Conservation (phyloP, 2,329 filamentous ascomycete genomes). For the Scortechinia acanthostroma region DNA sequence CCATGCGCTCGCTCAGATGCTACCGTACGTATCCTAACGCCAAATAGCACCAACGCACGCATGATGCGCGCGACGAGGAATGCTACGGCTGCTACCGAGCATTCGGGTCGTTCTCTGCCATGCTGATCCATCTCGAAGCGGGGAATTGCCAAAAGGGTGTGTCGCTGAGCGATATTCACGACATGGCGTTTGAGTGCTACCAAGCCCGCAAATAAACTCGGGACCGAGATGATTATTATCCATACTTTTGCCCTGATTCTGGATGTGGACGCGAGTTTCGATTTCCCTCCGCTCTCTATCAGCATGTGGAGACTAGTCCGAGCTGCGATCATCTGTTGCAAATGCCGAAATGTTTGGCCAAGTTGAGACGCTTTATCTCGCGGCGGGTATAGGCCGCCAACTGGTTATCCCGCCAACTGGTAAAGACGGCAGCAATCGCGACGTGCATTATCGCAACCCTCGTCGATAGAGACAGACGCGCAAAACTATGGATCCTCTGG, state of each 20-base stretch:
- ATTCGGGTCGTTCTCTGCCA: conserved; percentile 11
- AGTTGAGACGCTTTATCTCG: not conserved
- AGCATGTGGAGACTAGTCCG: conserved; percentile 10
- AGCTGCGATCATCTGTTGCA: conserved; percentile 6
- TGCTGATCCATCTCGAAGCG: conserved; percentile 15
- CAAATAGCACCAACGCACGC: not conserved
- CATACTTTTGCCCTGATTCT: conserved; percentile 7
- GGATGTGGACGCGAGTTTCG: conserved; percentile 8
- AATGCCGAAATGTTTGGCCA: not conserved
- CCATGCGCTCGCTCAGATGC: not conserved
- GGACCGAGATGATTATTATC: not conserved
- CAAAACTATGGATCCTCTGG: too few relatives aligned
- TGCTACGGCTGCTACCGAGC: conserved; percentile 9
- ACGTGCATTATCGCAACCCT: too few relatives aligned
- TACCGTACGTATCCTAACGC: not conserved
- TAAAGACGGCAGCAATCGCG: too few relatives aligned
- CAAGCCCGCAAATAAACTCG: not conserved
- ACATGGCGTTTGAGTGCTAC: not conserved
- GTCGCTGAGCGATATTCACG: conserved; percentile 4
- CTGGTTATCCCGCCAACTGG: too few relatives aligned
- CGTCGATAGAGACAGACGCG: too few relatives aligned
- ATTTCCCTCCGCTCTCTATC: conserved; percentile 9
- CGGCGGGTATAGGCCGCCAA: not conserved
- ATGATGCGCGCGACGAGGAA: not conserved
- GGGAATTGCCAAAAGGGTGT: conserved; percentile 9